phyloP scores from a whole-genome alignment of 2,329 filamentous ascomycete species.

The Alternaria longipes region DNA sequence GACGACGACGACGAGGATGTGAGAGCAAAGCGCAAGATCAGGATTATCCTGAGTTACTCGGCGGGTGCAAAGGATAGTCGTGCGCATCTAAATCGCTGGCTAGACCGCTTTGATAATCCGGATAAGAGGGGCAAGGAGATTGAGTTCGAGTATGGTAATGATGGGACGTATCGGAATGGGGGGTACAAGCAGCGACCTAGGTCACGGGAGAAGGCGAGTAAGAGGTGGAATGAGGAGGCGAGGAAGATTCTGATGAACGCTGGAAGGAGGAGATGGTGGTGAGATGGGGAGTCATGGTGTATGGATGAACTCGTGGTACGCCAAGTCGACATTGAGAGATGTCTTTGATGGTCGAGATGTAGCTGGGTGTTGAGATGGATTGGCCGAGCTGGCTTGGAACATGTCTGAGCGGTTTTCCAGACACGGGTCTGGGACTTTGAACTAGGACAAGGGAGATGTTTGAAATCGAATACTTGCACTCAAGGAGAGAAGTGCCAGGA shows the following conservation, averaged over 20 bases:
- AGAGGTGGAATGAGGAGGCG: conserved; percentile 9
- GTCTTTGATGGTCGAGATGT: neutral
- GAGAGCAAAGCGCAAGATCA: conserved; percentile 11
- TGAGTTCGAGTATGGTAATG: conserved; percentile 12
- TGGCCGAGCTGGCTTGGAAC: neutral
- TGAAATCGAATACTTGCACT: neutral
- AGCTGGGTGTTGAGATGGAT: neutral
- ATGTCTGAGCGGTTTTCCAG: neutral
- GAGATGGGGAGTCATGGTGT: accelerated
- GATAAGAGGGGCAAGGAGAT: conserved; percentile 17
- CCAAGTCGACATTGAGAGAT: neutral
- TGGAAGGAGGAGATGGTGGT: neutral
- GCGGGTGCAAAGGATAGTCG: conserved; percentile 13
- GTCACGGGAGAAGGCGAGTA: neutral
- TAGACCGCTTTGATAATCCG: conserved; percentile 18
- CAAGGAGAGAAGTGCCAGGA: neutral
- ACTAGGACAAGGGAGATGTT: neutral
- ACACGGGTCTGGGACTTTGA: neutral
- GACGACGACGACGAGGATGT: neutral
- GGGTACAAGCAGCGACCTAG: conserved; percentile 13
- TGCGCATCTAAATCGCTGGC: conserved; percentile 21
- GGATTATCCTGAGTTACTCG: conserved; percentile 13
- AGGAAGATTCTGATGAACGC: neutral
- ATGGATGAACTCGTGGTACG: neutral
- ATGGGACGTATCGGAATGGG: conserved; percentile 7